Conservation (phyloP, 352 stramenopile genomes). For the Phytopythium cucurbitacearum region DNA sequence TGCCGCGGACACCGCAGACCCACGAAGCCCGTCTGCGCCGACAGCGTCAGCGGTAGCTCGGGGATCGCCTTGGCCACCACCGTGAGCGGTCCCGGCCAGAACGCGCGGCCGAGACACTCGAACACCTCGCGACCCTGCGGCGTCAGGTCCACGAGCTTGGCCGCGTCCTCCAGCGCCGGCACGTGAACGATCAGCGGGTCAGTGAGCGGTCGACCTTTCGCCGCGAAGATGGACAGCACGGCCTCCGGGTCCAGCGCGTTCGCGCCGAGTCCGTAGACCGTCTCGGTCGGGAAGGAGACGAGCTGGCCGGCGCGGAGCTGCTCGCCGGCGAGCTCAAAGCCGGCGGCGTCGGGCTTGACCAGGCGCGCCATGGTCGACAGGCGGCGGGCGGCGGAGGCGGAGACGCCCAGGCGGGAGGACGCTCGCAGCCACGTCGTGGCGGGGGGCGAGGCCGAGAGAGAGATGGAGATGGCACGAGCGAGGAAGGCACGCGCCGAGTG, state of each 20-base stretch:
- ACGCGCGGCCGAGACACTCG: constrained; percentile 76
- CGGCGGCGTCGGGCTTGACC: constrained; percentile 36
- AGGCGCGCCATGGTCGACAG: constrained; percentile 35
- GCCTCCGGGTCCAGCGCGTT: constrained; percentile 94
- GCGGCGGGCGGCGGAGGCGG: not conserved
- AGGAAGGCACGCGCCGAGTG: not conserved
- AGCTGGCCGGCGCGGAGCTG: constrained; percentile 75
- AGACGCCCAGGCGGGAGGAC: not conserved
- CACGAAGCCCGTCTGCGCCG: constrained; percentile 96
- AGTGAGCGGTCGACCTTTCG: constrained; percentile 93
- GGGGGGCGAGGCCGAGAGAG: not conserved
- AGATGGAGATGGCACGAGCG: not conserved
- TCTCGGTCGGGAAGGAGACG: constrained; percentile 98
- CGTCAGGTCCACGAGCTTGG: constrained; percentile 87
- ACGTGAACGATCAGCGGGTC: constrained; percentile 99
- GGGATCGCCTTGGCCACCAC: constrained; percentile 92
- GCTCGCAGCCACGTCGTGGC: not conserved
- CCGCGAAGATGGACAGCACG: constrained; percentile 95
- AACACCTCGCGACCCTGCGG: constrained; percentile 69
- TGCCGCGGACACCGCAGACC: constrained; percentile 95
- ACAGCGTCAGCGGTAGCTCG: constrained; percentile 77
- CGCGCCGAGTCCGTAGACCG: constrained; percentile 98
- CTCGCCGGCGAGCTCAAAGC: constrained; percentile 46
- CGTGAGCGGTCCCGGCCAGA: constrained; percentile 98
- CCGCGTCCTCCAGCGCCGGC: constrained; percentile 72